phyloP scores from a whole-genome alignment of 2,329 filamentous ascomycete species.

The Ceratocystis papillata region DNA sequence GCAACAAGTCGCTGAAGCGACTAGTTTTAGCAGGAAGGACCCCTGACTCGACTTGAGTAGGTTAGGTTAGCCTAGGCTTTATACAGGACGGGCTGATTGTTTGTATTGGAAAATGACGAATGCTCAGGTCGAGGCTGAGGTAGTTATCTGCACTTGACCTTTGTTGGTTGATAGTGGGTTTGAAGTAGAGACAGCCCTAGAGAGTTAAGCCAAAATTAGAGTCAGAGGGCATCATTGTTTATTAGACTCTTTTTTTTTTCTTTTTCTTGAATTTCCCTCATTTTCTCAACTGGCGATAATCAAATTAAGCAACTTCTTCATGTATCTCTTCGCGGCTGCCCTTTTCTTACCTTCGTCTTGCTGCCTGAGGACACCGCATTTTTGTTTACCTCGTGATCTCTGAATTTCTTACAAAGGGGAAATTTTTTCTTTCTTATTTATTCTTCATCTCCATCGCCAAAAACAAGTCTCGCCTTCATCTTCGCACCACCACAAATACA shows the following conservation, averaged over 20 bases:
- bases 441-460: not conserved
- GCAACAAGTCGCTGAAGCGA: not conserved
- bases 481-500: not conserved
- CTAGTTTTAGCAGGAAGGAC: not conserved
- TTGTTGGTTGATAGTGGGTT: not conserved
- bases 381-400: slow-evolving; percentile 9
- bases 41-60: too few species aligned
- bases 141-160: too few species aligned
- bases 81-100: too few species aligned
- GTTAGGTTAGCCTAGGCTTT: too few species aligned
- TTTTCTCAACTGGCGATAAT: not conserved
- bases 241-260: too few species aligned
- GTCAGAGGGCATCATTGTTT: too few species aligned
- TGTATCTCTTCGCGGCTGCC: not conserved
- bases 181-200: not conserved
- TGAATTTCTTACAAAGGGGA: not conserved
- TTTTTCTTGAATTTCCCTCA: too few species aligned
- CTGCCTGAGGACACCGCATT: slow-evolving; percentile 2
- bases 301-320: not conserved
- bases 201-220: not conserved
- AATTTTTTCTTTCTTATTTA: not conserved
- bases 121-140: too few species aligned
- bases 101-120: too few species aligned
- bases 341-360: not conserved
- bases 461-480: not conserved